Evolutionary conservation across 2,329 filamentous ascomycete genomes (phyloP).

Genomic region (Aspergillus hortae): DNA sequence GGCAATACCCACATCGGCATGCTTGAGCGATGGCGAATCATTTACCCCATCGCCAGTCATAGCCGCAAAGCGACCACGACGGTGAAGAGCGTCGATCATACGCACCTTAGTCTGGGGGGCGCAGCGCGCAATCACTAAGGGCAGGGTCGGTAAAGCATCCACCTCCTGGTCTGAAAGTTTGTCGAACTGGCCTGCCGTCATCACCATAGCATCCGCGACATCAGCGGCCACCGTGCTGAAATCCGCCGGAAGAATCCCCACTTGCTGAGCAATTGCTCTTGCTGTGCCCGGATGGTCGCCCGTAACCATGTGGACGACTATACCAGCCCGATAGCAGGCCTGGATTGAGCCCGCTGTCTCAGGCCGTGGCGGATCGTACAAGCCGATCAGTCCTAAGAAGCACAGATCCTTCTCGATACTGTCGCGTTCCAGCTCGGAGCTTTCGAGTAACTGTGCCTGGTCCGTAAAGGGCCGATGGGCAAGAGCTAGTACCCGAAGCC

Average conservation of each 20-base stretch:
- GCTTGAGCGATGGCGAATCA: constrained; percentile 74
- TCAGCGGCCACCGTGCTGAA: constrained; percentile 54
- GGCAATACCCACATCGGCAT: constrained; percentile 77
- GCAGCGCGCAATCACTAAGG: constrained; percentile 54
- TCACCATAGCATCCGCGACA: constrained; percentile 61
- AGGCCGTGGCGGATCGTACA: constrained; percentile 76
- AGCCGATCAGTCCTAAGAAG: constrained; percentile 71
- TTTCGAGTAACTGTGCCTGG: constrained; percentile 2
- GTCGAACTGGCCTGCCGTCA: constrained; percentile 73
- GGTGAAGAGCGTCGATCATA: background rate
- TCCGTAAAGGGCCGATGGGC: constrained; percentile 39
- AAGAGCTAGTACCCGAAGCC: constrained; percentile 63
- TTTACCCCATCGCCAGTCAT: constrained; percentile 89
- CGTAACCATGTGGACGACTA: too few species aligned
- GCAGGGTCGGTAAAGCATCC: constrained; percentile 51
- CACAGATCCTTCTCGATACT: constrained; percentile 62
- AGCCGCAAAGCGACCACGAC: constrained; percentile 65
- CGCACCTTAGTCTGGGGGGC: constrained; percentile 31
- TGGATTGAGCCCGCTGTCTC: constrained; percentile 69
- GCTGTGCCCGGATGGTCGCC: too few species aligned
- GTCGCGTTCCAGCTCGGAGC: constrained; percentile 49
- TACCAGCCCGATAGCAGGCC: constrained; percentile 63
- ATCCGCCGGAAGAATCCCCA: constrained; percentile 67
- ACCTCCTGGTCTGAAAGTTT: constrained; percentile 68
- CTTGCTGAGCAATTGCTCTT: constrained; percentile 62